Percentiles rank a stretch among this genome's conserved stretches.
Conservation (phyloP, 768 basidiomycete genomes). For the Hemileccinum rubropunctum region DNA sequence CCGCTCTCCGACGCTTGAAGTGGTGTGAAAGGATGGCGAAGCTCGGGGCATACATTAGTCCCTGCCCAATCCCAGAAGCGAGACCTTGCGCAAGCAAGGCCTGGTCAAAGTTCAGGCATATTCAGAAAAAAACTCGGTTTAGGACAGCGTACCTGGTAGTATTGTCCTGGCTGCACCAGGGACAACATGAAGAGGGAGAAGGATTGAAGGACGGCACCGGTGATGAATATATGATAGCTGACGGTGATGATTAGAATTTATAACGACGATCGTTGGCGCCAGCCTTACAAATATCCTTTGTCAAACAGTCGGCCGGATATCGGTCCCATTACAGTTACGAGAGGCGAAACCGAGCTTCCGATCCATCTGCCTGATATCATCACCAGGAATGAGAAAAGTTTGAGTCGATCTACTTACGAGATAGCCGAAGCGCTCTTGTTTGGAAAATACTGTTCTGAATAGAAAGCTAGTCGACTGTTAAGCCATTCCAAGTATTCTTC, state of each 20-base stretch:
- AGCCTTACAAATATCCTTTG: constrained; percentile 27
- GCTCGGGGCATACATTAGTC: constrained; percentile 45
- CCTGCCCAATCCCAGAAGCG: constrained; percentile 39
- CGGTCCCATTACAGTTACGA: constrained; percentile 17
- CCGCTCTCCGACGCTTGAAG: constrained; percentile 39
- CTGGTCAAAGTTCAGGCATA: constrained; percentile 17
- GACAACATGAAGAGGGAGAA: constrained; percentile 39
- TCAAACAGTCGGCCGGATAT: constrained; percentile 25
- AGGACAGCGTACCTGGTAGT: background rate
- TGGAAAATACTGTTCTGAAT: constrained; percentile 17
- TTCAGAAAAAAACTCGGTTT: background rate
- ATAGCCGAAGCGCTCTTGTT: constrained; percentile 22
- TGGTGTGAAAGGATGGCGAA: constrained; percentile 42
- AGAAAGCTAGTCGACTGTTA: constrained; percentile 16
- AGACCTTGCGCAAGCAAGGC: constrained; percentile 45
- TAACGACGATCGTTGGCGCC: too few relatives aligned
- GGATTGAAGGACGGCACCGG: constrained; percentile 25
- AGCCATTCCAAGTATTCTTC: background rate
- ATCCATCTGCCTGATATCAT: constrained; percentile 19
- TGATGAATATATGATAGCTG: constrained; percentile 18
- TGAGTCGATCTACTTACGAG: constrained; percentile 13
- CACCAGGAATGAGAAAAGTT: background rate
- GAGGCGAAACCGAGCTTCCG: constrained; percentile 17
- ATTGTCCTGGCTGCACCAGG: constrained; percentile 29
- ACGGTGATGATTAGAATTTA: background rate